A percentile compares a stretch with the other conserved stretches of the same genome.
Evolutionary conservation across 78 protist species (phyloP).

Genomic region (Creolimax fragrantissima): DNA sequence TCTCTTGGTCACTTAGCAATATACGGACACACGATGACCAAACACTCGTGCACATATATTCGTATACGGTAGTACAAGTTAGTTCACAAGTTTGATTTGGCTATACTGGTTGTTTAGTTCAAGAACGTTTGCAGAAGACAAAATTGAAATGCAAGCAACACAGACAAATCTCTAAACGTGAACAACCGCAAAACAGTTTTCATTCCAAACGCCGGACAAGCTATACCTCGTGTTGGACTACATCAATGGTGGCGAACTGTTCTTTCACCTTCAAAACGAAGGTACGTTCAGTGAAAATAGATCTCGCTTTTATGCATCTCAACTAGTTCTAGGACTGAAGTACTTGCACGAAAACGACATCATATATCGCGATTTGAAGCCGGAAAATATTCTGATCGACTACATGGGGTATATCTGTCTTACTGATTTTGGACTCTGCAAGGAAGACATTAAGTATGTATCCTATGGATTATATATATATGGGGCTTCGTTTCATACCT

Average conservation of each 20-base stretch:
- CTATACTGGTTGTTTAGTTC: too few relatives aligned
- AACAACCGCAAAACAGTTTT: too few relatives aligned
- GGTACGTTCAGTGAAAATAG: slow-evolving; percentile 42
- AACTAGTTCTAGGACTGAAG: slow-evolving; percentile 21
- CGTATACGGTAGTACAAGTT: too few relatives aligned
- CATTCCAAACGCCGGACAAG: slow-evolving; percentile 82
- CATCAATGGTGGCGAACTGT: slow-evolving; percentile 86
- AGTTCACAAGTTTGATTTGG: too few relatives aligned
- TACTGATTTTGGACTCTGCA: slow-evolving; percentile 72
- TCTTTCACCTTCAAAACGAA: slow-evolving; percentile 60
- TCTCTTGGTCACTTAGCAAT: too few relatives aligned
- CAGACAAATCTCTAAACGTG: too few relatives aligned
- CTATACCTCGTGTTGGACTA: slow-evolving; percentile 84
- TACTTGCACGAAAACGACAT: slow-evolving; percentile 30
- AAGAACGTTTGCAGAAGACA: too few relatives aligned
- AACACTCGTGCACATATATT: too few relatives aligned
- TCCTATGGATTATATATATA: too few relatives aligned
- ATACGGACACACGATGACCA: too few relatives aligned
- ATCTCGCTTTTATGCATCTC: slow-evolving; percentile 37
- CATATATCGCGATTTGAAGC: slow-evolving; percentile 70
- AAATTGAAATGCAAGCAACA: too few relatives aligned
- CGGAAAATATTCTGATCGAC: slow-evolving; percentile 71
- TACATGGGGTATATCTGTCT: slow-evolving; percentile 73
- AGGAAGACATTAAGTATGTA: not conserved
- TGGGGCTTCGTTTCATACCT: too few relatives aligned